Conservation (phyloP, 345 rosid species). For the Hypericum perforatum region DNA sequence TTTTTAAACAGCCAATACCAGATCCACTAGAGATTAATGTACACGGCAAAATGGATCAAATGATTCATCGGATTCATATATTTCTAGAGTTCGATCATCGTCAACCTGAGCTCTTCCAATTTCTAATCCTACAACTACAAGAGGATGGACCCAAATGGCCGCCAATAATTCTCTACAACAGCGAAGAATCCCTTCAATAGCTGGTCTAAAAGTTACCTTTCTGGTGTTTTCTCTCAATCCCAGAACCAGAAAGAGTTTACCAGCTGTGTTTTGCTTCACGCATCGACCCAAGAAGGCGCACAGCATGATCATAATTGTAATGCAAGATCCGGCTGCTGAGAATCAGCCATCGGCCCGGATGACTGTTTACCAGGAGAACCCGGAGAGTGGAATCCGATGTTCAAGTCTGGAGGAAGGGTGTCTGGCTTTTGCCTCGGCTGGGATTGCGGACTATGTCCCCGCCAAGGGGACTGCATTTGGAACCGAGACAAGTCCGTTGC, state of each 20-base stretch:
- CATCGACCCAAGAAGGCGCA: too few species aligned
- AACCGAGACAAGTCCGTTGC: conserved; percentile 50
- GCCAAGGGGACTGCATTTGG: conserved; percentile 59
- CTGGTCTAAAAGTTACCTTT: too few species aligned
- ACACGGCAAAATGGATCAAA: conserved; percentile 14
- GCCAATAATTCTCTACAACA: too few species aligned
- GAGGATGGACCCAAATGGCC: too few species aligned
- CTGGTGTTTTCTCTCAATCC: too few species aligned
- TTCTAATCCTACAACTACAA: not conserved
- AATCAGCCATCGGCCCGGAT: conserved; percentile 63
- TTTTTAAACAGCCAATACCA: conserved; percentile 16
- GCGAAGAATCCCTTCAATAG: too few species aligned
- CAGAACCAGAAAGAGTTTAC: too few species aligned
- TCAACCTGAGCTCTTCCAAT: conserved; percentile 6
- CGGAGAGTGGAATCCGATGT: conserved; percentile 77
- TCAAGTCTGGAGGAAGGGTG: conserved; percentile 76
- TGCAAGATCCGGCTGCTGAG: conserved; percentile 94
- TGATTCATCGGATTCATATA: conserved; percentile 10
- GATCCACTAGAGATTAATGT: conserved; percentile 16
- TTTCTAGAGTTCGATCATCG: not conserved
- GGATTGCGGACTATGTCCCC: conserved; percentile 38
- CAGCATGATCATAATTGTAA: conserved; percentile 48
- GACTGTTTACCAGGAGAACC: conserved; percentile 78
- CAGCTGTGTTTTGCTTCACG: too few species aligned
- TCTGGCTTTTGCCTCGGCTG: conserved; percentile 58